These are phyloP conservation scores for Penicillium sp. DNA, from an alignment of 2,329 filamentous ascomycete species.

Conservation along the genomic window DNA sequence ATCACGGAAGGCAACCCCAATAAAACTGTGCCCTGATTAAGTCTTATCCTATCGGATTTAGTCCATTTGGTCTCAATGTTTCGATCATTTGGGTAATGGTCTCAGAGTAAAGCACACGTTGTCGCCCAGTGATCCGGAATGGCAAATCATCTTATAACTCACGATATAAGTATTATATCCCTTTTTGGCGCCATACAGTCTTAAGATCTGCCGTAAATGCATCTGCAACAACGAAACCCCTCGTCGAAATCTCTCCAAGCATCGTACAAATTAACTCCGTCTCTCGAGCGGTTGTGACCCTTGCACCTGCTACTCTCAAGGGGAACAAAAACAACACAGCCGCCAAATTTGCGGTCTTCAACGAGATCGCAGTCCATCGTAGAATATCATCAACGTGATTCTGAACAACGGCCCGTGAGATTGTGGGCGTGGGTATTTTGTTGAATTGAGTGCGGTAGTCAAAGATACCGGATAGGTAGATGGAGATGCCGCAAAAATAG, in stretches of 20 bases:
- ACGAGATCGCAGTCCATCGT: neutral
- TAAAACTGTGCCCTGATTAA: no score
- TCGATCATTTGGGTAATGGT: no score
- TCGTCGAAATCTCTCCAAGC: neutral
- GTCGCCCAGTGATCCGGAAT: no score
- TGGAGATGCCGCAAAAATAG: neutral
- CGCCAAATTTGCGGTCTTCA: neutral
- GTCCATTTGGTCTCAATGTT: no score
- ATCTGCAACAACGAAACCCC: neutral
- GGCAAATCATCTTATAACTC: no score
- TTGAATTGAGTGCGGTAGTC: neutral
- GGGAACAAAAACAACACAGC: neutral
- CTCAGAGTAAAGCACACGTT: no score
- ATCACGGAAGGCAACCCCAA: no score
- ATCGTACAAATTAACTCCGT: neutral
- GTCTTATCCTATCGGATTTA: no score
- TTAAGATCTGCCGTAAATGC: neutral
- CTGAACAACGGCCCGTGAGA: neutral
- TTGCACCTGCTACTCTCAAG: neutral
- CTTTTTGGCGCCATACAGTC: neutral
- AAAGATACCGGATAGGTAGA: neutral
- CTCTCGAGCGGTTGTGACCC: neutral
- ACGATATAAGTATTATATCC: neutral
- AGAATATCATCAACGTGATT: neutral
- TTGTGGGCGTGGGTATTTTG: neutral